phyloP scores from a whole-genome alignment of 495 filamentous ascomycete genomes.

The Penicillium lividum region DNA sequence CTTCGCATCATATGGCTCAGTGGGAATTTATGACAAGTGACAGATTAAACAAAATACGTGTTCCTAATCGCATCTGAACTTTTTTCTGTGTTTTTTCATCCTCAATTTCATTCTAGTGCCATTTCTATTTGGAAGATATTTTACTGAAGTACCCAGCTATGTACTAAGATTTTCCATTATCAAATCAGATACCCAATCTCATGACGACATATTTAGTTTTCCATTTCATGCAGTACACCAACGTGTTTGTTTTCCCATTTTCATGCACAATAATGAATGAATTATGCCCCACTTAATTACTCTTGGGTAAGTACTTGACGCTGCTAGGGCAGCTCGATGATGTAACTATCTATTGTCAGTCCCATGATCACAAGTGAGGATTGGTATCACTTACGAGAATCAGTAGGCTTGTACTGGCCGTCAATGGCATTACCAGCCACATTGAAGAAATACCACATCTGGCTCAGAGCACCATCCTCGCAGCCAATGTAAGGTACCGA shows the following conservation, averaged over 20 bases:
- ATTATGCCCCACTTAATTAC: neutral
- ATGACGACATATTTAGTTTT: neutral
- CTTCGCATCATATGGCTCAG: too few species aligned
- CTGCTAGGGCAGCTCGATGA: conserved; percentile 55
- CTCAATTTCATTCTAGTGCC: too few species aligned
- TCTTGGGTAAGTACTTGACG: conserved; percentile 64
- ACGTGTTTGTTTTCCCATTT: too few species aligned
- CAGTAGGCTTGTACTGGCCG: conserved; percentile 62
- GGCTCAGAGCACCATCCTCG: conserved; percentile 55
- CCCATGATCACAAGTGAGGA: neutral
- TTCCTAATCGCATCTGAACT: too few species aligned
- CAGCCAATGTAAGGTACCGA: conserved; percentile 65
- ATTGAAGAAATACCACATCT: conserved; percentile 79
- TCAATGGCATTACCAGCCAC: conserved; percentile 69
- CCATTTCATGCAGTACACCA: neutral
- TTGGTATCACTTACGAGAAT: conserved; percentile 42
- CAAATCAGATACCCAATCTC: neutral
- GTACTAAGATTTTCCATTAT: neutral
- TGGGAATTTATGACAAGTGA: too few species aligned
- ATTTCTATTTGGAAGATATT: too few species aligned
- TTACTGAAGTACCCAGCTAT: neutral
- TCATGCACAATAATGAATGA: too few species aligned
- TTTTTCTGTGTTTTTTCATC: too few species aligned
- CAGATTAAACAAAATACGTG: too few species aligned
- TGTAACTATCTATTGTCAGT: conserved; percentile 36